Percentiles rank a stretch among this genome's conserved stretches.
Conservation (phyloP, 139 green algal genomes). For the Coccomyxa sp. region DNA sequence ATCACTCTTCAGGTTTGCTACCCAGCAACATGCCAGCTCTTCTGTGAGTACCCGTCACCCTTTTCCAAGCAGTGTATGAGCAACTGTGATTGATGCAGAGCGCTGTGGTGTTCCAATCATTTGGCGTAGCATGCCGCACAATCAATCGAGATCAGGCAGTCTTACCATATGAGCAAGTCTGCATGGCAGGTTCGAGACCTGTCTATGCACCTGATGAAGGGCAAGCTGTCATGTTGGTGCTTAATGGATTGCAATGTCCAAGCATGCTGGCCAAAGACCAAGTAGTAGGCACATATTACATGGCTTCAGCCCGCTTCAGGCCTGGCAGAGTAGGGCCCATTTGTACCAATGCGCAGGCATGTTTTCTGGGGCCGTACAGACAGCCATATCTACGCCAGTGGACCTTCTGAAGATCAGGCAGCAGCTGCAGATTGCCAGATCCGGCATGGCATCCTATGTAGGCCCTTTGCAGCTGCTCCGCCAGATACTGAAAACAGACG, state of each 20-base stretch:
- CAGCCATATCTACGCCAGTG: slow-evolving; percentile 33
- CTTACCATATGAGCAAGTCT: too few species aligned
- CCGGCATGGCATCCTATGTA: slow-evolving; percentile 40
- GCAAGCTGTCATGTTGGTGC: too few species aligned
- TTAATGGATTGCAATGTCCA: too few species aligned
- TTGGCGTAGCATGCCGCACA: slow-evolving; percentile 15
- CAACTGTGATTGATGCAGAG: slow-evolving; percentile 30
- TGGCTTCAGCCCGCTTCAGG: too few species aligned
- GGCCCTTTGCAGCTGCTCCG: slow-evolving; percentile 40
- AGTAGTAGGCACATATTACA: too few species aligned
- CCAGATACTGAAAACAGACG: slow-evolving; percentile 38
- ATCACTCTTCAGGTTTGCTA: slow-evolving; percentile 38
- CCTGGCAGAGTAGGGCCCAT: too few species aligned
- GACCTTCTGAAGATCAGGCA: slow-evolving; percentile 73
- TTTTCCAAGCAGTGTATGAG: neutral
- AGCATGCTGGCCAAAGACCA: too few species aligned
- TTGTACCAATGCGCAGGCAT: slow-evolving; percentile 29
- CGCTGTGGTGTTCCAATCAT: slow-evolving; percentile 54
- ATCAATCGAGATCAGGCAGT: too few species aligned
- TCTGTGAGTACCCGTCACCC: too few species aligned
- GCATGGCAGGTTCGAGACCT: too few species aligned
- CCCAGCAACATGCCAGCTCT: neutral
- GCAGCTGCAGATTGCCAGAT: slow-evolving; percentile 57
- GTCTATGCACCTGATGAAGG: too few species aligned
- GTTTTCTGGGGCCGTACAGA: slow-evolving; percentile 33